Evolutionary conservation across 148 eudicot genomes (phyloP).

Genomic region (Fagopyrum esculentum): DNA sequence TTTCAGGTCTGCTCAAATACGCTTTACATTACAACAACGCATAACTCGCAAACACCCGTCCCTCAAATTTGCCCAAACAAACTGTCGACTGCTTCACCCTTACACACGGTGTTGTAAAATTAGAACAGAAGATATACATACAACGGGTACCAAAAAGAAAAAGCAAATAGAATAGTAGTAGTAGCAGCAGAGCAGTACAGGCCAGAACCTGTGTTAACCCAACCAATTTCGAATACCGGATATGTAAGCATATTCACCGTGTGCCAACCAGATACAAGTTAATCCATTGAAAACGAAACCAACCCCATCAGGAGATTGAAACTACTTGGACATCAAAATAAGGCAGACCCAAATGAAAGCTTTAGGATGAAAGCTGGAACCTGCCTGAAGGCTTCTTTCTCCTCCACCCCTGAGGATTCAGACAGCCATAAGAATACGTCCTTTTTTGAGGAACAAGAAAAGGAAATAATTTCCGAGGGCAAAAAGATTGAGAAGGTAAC

Average conservation of each 20-base stretch:
- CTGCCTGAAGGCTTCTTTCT: conserved; percentile 15
- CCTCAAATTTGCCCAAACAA: neutral
- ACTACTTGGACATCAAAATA: neutral
- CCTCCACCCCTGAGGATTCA: conserved; percentile 72
- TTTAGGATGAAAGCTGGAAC: conserved; percentile 15
- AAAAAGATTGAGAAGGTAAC: conserved; percentile 19
- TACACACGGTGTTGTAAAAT: neutral
- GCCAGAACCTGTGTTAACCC: neutral
- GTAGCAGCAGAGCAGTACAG: neutral
- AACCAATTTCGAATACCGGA: neutral
- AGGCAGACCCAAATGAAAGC: neutral
- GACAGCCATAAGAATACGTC: neutral
- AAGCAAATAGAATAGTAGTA: neutral
- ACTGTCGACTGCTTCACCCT: neutral
- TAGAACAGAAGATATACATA: conserved; percentile 5
- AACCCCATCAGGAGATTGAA: neutral
- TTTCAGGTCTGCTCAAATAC: neutral
- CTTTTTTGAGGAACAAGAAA: neutral
- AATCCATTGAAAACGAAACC: neutral
- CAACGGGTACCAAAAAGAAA: neutral
- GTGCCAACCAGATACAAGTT: neutral
- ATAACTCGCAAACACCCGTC: neutral
- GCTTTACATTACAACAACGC: conserved; percentile 2
- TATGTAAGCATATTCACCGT: conserved; percentile 11
- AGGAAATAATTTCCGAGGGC: neutral